Evolutionary conservation across 768 basidiomycete species (phyloP).

Genomic region (Neoboletus brunneissimus): DNA sequence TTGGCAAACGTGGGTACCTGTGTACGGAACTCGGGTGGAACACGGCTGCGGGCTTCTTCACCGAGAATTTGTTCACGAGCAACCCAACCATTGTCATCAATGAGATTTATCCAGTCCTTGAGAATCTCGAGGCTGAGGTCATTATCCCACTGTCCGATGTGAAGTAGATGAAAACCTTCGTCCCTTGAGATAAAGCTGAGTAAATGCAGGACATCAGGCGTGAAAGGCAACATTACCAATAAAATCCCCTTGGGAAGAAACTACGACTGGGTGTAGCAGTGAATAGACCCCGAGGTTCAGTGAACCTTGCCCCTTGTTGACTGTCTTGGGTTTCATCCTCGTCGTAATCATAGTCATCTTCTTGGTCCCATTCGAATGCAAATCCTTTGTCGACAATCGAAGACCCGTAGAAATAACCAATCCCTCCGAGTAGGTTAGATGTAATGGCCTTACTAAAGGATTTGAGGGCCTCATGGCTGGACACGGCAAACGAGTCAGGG

Average conservation of each 20-base stretch:
- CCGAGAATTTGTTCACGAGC: slow-evolving; percentile 95
- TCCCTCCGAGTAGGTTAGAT: slow-evolving; percentile 86
- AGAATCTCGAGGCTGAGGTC: slow-evolving; percentile 90
- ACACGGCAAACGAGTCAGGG: slow-evolving; percentile 49
- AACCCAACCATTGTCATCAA: slow-evolving; percentile 95
- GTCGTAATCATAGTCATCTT: slow-evolving; percentile 42
- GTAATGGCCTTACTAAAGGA: slow-evolving; percentile 86
- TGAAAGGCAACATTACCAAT: slow-evolving; percentile 60
- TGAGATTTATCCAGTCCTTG: slow-evolving; percentile 83
- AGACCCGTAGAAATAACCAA: slow-evolving; percentile 92
- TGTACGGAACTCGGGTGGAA: slow-evolving; percentile 85
- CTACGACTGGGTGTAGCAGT: slow-evolving; percentile 95
- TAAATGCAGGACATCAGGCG: not conserved
- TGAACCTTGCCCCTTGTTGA: slow-evolving; percentile 58
- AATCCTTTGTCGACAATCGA: slow-evolving; percentile 85
- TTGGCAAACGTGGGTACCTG: slow-evolving; percentile 95
- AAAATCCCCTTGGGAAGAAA: slow-evolving; percentile 97
- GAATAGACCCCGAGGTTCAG: slow-evolving; percentile 71
- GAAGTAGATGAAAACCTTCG: slow-evolving; percentile 92
- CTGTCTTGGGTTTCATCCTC: slow-evolving; percentile 37
- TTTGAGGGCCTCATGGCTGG: slow-evolving; percentile 49
- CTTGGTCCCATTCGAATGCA: slow-evolving; percentile 89
- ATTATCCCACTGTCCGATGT: slow-evolving; percentile 92
- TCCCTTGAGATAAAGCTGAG: slow-evolving; percentile 55
- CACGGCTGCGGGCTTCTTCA: slow-evolving; percentile 94